These are phyloP conservation scores for Arctium lappa DNA, from an alignment of 129 eudicot genomes.

Conservation along the genomic window DNA sequence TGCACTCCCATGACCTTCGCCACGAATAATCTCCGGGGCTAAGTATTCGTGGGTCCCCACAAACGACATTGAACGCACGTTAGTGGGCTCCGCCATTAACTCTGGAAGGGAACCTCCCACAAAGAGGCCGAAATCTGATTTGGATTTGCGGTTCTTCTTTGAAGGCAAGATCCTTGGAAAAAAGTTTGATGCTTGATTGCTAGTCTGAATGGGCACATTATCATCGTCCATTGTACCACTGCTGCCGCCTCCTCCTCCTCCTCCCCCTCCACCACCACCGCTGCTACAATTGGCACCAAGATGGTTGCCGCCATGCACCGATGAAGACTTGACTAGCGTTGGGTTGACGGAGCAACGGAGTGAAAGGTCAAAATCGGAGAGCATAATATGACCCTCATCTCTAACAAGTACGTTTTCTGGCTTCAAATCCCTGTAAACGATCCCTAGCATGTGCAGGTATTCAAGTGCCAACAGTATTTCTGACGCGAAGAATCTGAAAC, in stretches of 20 bases:
- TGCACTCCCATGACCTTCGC: conserved; percentile 87
- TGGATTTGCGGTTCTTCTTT: conserved; percentile 66
- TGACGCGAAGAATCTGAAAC: conserved; percentile 65
- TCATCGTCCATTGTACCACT: conserved; percentile 47
- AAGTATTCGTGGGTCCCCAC: conserved; percentile 80
- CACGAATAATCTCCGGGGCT: conserved; percentile 77
- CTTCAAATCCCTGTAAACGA: conserved; percentile 68
- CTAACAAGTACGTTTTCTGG: conserved; percentile 75
- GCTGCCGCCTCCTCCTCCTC: conserved; percentile 9
- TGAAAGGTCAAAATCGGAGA: conserved; percentile 72
- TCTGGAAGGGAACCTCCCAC: conserved; percentile 59
- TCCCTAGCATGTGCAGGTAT: conserved; percentile 73
- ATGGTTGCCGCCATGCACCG: conserved; percentile 30
- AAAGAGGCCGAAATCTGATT: conserved; percentile 67
- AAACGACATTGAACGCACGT: conserved; percentile 78
- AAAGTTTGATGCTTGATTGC: conserved; percentile 51
- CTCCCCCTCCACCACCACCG: conserved; percentile 19
- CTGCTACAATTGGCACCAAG: not conserved
- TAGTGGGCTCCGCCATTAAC: conserved; percentile 77
- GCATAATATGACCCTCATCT: conserved; percentile 79
- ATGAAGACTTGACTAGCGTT: conserved; percentile 61
- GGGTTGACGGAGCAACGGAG: conserved; percentile 66
- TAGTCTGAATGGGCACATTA: conserved; percentile 25
- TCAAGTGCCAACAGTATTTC: conserved; percentile 70
- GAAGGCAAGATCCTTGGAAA: conserved; percentile 60